A percentile compares a stretch with the other conserved stretches of the same genome.
Evolutionary conservation across 352 stramenopile species (phyloP).

Genomic region (Globisporangium uncinulatum): DNA sequence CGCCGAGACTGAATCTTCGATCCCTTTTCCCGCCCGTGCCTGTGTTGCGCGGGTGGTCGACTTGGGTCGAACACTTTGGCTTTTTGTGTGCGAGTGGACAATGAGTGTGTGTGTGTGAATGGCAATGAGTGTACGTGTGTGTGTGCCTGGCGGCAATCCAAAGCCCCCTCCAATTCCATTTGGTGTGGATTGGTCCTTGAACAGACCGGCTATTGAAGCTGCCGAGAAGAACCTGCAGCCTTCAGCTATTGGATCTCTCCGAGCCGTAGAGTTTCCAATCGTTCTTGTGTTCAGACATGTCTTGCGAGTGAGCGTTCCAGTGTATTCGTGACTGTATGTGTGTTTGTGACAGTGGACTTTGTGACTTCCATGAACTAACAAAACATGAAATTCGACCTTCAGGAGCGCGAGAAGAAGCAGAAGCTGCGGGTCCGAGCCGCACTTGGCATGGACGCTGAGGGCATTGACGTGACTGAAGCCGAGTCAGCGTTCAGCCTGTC

Average conservation of each 20-base stretch:
- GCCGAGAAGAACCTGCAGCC: slow-evolving; percentile 82
- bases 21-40: slow-evolving; percentile 55
- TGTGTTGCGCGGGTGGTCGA: slow-evolving; percentile 56
- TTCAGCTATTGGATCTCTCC: slow-evolving; percentile 85
- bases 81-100: slow-evolving; percentile 12
- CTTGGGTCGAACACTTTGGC: slow-evolving; percentile 55
- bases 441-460: slow-evolving; percentile 78
- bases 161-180: slow-evolving; percentile 81
- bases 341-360: slow-evolving; percentile 12
- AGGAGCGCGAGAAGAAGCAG: slow-evolving; percentile 84
- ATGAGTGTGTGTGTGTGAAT: slow-evolving; percentile 4
- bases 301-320: slow-evolving; percentile 4
- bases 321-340: slow-evolving; percentile 16
- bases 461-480: slow-evolving; percentile 76
- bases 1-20: slow-evolving; percentile 55
- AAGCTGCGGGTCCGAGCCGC: slow-evolving; percentile 79
- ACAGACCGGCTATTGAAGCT: slow-evolving; percentile 91
- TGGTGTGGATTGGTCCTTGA: slow-evolving; percentile 85
- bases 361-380: background rate
- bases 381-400: background rate
- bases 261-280: slow-evolving; percentile 71
- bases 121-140: slow-evolving; percentile 11
- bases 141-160: slow-evolving; percentile 65
- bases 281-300: slow-evolving; percentile 90
- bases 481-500: slow-evolving; percentile 79